Evolutionary conservation across 2,329 filamentous ascomycete genomes (phyloP), one percentile per base, ranked within the genome.

Genomic region (Trichoderma citrinoviride): DNA sequence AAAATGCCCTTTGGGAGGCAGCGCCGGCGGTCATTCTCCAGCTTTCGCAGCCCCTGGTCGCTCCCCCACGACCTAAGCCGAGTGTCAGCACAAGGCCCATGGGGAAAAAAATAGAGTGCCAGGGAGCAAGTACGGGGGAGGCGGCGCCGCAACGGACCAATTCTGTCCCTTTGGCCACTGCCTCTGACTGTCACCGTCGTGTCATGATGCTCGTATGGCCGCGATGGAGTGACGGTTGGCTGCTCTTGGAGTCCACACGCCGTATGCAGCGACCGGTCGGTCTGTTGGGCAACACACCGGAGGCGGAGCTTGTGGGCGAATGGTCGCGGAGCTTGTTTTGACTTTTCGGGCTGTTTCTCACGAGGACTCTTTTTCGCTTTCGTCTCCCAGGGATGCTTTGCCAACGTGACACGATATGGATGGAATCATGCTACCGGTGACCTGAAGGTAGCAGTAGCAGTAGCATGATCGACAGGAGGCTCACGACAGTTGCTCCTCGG

Each of bases 1-100:
- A 73, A 71, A 73, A 73, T 69, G 67, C 71, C 73, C 72, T 73
- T 75, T 69, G 66, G 69, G 67, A 66, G 44, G 57, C 55, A 50
- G 62, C 56, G 67, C 68, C 65, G 65, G 60, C 60, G 25, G 62
- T 56, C 44, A 41, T 54, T 37, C 55, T 60, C 55, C 62, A 61
- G 65, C 54, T 65, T 55, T 55, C 65, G 29, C 33, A 37, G 33
- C 33, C 25, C 58, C 64, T 19, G 52, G 41, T 52, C 40, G 33
- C 54, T 61, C 56, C 63, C 47, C 63, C 63, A 56, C 63, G 53
- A 43, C 27, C 29, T 27, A 29, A 64, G 10, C 14, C 41, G 27
- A 29, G 21, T 47, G 52, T 56, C 50, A 64, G 52, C 61, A 29
- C 43, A 43, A 55, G 41, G 43, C 61, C 61, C 61, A 64, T 56